Evolutionary conservation across 2,329 filamentous ascomycete species (phyloP).

Genomic region (Davidsoniella eucalypti): DNA sequence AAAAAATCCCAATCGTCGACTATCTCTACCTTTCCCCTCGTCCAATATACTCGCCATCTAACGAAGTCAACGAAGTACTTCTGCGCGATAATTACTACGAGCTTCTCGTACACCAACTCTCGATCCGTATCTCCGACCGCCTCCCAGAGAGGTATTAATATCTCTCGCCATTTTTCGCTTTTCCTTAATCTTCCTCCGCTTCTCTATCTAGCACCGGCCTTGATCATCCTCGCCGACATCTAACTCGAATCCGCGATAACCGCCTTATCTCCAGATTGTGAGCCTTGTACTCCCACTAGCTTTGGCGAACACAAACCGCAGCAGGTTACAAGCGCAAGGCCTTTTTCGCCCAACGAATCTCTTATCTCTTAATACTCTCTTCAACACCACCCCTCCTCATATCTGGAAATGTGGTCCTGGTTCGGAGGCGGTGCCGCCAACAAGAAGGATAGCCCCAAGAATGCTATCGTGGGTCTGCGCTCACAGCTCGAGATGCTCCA

Average conservation of each 20-base stretch:
- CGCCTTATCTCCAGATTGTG: too few relatives aligned
- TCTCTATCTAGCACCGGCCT: neutral
- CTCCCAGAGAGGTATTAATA: neutral
- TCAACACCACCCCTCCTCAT: neutral
- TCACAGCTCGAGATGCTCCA: conserved; percentile 92
- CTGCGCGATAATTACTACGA: neutral
- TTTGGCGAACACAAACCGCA: too few relatives aligned
- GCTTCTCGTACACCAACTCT: neutral
- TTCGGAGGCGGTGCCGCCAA: conserved; percentile 71
- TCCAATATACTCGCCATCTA: too few relatives aligned
- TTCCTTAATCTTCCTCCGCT: neutral
- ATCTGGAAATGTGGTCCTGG: conserved; percentile 50
- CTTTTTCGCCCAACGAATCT: too few relatives aligned
- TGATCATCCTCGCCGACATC: neutral
- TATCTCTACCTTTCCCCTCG: too few relatives aligned
- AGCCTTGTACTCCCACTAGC: too few relatives aligned
- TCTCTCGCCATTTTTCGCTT: neutral
- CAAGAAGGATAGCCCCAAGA: conserved; percentile 91
- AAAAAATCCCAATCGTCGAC: too few relatives aligned
- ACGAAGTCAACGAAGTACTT: too few relatives aligned
- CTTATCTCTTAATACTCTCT: too few relatives aligned
- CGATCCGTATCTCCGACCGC: neutral
- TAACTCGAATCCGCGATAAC: too few relatives aligned
- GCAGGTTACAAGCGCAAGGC: too few relatives aligned
- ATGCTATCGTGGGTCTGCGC: conserved; percentile 78